Conservation (phyloP, 352 stramenopile genomes). For the Pythium scleroteichum region DNA sequence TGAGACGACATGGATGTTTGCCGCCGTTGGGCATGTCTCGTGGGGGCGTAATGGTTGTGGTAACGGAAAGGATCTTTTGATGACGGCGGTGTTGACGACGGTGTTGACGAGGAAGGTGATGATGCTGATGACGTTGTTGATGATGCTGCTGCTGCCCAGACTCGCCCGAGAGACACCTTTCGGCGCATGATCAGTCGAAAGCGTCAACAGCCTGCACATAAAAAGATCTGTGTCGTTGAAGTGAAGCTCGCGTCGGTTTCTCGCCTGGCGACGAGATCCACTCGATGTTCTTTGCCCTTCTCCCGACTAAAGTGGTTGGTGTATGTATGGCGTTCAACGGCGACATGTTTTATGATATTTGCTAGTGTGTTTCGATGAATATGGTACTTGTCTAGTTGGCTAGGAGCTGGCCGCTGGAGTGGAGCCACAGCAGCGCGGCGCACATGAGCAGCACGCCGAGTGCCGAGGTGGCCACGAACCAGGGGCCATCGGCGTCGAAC, state of each 20-base stretch:
- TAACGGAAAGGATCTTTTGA: no score
- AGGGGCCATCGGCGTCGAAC: conserved; percentile 9
- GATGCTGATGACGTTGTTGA: background rate
- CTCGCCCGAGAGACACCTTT: background rate
- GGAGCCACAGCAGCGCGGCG: conserved; percentile 13
- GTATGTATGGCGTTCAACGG: background rate
- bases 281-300: background rate
- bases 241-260: background rate
- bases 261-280: background rate
- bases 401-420: conserved; percentile 15
- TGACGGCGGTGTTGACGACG: background rate
- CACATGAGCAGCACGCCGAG: conserved; percentile 16
- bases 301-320: background rate
- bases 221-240: background rate
- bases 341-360: no score
- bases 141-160: background rate
- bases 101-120: background rate
- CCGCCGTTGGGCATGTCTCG: no score
- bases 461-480: conserved; percentile 11
- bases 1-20: no score
- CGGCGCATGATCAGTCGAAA: conserved; percentile 4
- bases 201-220: conserved; percentile 8
- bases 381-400: conserved; percentile 13
- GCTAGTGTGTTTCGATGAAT: background rate
- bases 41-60: no score